These are phyloP conservation scores for Rhodotorula diobovata DNA, from an alignment of 768 basidiomycete genomes.

Conservation along the genomic window DNA sequence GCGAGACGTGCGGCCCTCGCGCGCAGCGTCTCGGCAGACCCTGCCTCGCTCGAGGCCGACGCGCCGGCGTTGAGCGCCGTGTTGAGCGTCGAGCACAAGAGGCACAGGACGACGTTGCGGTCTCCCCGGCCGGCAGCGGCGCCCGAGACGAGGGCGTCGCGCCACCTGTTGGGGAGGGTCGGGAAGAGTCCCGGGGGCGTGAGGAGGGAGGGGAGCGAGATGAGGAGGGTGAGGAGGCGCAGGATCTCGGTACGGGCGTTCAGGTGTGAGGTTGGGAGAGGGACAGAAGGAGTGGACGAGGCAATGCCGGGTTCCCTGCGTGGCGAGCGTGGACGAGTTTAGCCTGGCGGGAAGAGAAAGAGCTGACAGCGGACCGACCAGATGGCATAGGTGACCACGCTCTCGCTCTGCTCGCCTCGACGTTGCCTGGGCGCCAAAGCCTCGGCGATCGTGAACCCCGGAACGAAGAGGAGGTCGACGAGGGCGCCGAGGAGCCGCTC, in stretches of 20 bases:
- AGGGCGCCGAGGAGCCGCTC: constrained; percentile 73
- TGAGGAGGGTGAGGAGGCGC: constrained; percentile 75
- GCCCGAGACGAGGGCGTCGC: constrained; percentile 22
- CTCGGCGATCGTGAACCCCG: constrained; percentile 82
- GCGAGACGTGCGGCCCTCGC: constrained; percentile 38
- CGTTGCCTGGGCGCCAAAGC: constrained; percentile 44
- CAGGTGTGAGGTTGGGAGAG: constrained; percentile 61
- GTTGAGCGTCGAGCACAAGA: constrained; percentile 89
- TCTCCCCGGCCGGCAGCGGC: constrained; percentile 39
- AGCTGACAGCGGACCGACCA: constrained; percentile 58
- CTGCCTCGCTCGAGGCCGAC: background rate
- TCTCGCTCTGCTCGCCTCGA: constrained; percentile 64
- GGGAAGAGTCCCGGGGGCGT: constrained; percentile 73
- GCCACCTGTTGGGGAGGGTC: constrained; percentile 55
- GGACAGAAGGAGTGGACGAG: constrained; percentile 79
- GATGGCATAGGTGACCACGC: constrained; percentile 80
- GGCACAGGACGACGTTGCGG: constrained; percentile 66
- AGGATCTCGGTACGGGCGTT: constrained; percentile 82
- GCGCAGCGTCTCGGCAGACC: constrained; percentile 13
- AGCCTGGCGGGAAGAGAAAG: background rate
- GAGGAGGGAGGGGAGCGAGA: constrained; percentile 55
- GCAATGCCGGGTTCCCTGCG: constrained; percentile 91
- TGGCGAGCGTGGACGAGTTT: constrained; percentile 19
- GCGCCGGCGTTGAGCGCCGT: constrained; percentile 55
- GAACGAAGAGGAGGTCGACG: constrained; percentile 85